phyloP scores from a whole-genome alignment of 345 rosid genomes.

The Eucalyptus sp. region DNA sequence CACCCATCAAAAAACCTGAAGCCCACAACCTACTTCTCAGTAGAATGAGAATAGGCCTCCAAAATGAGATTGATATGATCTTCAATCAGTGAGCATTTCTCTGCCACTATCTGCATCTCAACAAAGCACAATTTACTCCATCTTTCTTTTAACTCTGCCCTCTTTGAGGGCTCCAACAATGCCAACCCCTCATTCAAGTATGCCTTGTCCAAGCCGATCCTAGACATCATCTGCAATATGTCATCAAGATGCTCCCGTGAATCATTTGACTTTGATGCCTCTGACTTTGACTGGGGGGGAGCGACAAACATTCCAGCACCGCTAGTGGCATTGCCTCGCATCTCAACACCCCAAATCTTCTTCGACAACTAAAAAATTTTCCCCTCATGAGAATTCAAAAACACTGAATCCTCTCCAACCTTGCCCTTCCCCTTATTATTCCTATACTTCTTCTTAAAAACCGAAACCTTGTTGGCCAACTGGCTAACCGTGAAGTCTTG shows the following conservation, averaged over 20 bases:
- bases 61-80: background rate
- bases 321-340: background rate
- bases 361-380: background rate
- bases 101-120: background rate
- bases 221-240: background rate
- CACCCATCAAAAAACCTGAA: background rate
- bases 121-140: background rate
- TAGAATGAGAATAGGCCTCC: background rate
- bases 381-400: background rate
- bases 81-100: background rate
- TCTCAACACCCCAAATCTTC: background rate
- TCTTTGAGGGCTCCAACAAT: background rate
- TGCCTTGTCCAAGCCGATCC: background rate
- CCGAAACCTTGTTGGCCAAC: slow-evolving; percentile 1
- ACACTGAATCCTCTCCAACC: background rate
- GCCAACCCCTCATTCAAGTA: background rate
- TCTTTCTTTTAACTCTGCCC: background rate
- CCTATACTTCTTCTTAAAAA: background rate
- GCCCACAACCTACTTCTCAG: background rate
- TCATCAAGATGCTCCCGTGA: background rate
- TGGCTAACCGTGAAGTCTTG: background rate
- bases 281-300: background rate
- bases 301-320: background rate
- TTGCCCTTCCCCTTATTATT: background rate
- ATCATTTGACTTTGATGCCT: background rate